These are phyloP conservation scores for Rhizoclosmatium globosum DNA, from an alignment of 192 early-diverging fungal species.

Conservation along the genomic window DNA sequence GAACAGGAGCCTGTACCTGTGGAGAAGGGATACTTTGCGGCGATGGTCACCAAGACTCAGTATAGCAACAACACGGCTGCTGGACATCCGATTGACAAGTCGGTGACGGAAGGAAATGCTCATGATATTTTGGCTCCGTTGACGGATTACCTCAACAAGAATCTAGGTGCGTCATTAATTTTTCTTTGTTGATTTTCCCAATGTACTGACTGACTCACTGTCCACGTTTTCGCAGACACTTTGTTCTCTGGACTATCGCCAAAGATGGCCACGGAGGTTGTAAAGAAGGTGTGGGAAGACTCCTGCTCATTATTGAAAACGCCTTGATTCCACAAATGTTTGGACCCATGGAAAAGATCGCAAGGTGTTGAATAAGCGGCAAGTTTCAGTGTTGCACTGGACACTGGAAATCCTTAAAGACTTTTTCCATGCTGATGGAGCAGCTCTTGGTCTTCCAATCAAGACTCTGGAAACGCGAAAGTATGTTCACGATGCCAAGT, in stretches of 20 bases:
- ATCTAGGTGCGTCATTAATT: slow-evolving; percentile 39
- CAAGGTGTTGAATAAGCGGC: slow-evolving; percentile 55
- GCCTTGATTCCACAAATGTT: slow-evolving; percentile 59
- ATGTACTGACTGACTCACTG: neutral
- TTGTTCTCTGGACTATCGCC: slow-evolving; percentile 51
- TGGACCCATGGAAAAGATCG: slow-evolving; percentile 59
- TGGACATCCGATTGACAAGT: slow-evolving; percentile 44
- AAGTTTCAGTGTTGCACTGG: slow-evolving; percentile 51
- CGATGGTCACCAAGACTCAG: slow-evolving; percentile 47
- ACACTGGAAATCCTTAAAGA: slow-evolving; percentile 48
- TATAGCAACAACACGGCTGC: slow-evolving; percentile 57
- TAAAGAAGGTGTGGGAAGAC: slow-evolving; percentile 65
- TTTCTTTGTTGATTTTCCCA: neutral
- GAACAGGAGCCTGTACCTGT: slow-evolving; percentile 61
- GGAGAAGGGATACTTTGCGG: slow-evolving; percentile 56
- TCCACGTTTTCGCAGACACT: slow-evolving; percentile 39
- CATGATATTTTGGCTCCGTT: slow-evolving; percentile 54
- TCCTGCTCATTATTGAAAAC: slow-evolving; percentile 46
- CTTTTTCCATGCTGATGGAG: slow-evolving; percentile 64
- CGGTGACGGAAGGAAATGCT: slow-evolving; percentile 46
- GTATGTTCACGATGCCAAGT: slow-evolving; percentile 46
- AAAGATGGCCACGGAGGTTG: slow-evolving; percentile 65
- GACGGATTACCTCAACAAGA: slow-evolving; percentile 65
- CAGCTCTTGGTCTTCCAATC: slow-evolving; percentile 52
- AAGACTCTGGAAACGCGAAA: slow-evolving; percentile 50